These are phyloP conservation scores for Phallus indusiatus DNA, from an alignment of 768 basidiomycete genomes.

Conservation along the genomic window DNA sequence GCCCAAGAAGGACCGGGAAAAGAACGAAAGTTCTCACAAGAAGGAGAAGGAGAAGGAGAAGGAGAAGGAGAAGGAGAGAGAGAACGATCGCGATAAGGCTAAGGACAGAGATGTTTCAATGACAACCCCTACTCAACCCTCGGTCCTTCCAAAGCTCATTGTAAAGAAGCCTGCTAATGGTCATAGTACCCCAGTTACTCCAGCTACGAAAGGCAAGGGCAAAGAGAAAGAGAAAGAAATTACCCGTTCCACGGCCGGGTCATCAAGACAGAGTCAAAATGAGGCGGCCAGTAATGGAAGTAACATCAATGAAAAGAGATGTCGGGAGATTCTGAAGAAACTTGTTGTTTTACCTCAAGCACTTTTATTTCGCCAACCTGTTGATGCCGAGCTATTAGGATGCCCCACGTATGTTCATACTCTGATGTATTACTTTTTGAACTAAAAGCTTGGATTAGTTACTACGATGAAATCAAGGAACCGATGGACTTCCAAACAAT, in stretches of 20 bases:
- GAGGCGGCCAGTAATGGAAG: constrained; percentile 17
- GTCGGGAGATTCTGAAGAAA: constrained; percentile 56
- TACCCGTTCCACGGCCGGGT: constrained; percentile 27
- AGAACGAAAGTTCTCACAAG: neutral
- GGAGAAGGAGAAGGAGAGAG: constrained; percentile 15
- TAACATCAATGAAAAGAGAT: constrained; percentile 76
- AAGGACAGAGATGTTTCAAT: constrained; percentile 14
- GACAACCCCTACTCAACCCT: constrained; percentile 6
- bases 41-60: constrained; percentile 15
- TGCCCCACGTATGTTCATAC: constrained; percentile 72
- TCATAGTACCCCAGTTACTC: constrained; percentile 26
- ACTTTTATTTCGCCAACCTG: constrained; percentile 68
- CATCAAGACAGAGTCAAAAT: constrained; percentile 17
- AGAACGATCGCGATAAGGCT: constrained; percentile 15
- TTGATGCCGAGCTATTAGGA: constrained; percentile 74
- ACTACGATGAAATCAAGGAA: constrained; percentile 80
- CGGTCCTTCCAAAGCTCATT: constrained; percentile 15
- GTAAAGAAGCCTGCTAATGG: constrained; percentile 14
- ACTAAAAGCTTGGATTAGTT: constrained; percentile 37
- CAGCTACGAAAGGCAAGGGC: constrained; percentile 62
- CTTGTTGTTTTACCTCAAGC: constrained; percentile 57
- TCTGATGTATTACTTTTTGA: neutral
- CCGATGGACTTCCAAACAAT: constrained; percentile 96
- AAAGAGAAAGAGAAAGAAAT: constrained; percentile 50
- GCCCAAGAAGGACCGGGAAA: constrained; percentile 4